phyloP scores from a whole-genome alignment of 2,329 filamentous ascomycete species.

The Hymenoscyphus salicellus region DNA sequence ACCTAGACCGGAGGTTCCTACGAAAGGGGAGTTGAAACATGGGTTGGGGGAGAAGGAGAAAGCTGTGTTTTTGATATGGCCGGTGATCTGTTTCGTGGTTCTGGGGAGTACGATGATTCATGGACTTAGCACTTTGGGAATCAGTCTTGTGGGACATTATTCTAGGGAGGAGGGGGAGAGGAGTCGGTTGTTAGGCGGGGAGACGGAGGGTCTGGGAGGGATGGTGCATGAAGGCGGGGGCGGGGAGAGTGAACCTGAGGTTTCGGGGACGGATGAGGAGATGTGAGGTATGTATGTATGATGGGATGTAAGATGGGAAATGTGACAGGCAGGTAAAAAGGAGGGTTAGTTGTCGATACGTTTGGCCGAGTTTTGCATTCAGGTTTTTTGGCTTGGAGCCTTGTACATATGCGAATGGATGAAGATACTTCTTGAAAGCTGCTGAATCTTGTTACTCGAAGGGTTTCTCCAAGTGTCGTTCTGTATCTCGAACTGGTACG shows the following conservation, averaged over 20 bases:
- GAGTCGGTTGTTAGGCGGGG: constrained; percentile 47
- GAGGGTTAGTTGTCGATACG: no score
- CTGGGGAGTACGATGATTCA: constrained; percentile 53
- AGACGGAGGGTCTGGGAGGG: constrained; percentile 48
- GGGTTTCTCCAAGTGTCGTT: no score
- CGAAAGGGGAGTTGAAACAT: no score
- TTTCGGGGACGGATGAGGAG: constrained; percentile 6
- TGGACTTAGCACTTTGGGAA: constrained; percentile 49
- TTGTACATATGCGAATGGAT: no score
- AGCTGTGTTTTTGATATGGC: constrained; percentile 49
- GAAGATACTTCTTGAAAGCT: no score
- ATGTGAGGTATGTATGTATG: not conserved
- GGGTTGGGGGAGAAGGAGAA: constrained; percentile 35
- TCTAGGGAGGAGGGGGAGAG: constrained; percentile 44
- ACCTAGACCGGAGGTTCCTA: constrained; percentile 38
- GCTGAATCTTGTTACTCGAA: no score
- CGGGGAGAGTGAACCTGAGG: constrained; percentile 8
- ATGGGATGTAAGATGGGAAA: no score
- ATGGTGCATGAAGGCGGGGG: constrained; percentile 44
- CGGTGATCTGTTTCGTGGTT: constrained; percentile 53
- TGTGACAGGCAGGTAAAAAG: no score
- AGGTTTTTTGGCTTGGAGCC: no score
- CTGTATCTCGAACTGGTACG: no score
- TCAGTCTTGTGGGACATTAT: constrained; percentile 50
- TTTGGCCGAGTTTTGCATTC: no score